Evolutionary conservation across 2,329 filamentous ascomycete genomes (phyloP), one percentile per base, ranked within the genome.

Genomic region (Alternaria sp.): DNA sequence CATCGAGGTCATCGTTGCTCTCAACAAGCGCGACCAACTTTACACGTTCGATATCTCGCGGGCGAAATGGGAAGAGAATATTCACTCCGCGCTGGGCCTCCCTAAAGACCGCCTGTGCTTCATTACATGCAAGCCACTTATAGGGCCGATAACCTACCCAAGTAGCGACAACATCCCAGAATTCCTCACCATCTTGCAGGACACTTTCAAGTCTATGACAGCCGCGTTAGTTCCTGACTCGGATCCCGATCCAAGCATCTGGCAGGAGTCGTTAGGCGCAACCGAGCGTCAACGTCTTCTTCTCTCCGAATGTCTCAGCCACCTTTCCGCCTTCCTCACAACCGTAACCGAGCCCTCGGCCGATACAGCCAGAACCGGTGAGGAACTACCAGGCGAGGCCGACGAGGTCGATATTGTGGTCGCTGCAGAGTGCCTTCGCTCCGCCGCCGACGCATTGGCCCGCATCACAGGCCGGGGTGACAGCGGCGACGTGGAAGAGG

Each of bases 401-500:
- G 77, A 73, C 3, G 90, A 92, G 32, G 84, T 91, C 8, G 96
- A 98, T 75, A 90, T 97, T 51, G 95, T 97, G 7, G 86, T 97
- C 25, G 94, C 93, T 11, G 96, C 96, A 1, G 96, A 99, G 80
- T 89, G 94, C 75, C 84, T 99, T 59, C 90, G 96, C 46, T 71
- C 71, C n/a, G 77, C 76, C 12, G 77, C 75, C 43, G 75, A 78
- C n/a, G 66, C 73, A 15, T 65, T 79, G n/a, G 91, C 93, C 2
- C 88, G 89, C 61, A 97, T 98, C 72, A 98, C 93, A 1, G 96
- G 96, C 1, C 88, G 88, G 59, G 94, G 93, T 1, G 92, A 93
- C 72, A 88, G 87, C 44, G 92, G 93, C 3, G 95, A 98, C 79
- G 93, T 98, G 15, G 95, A 99, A 78, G 96, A 98, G 76, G 93